These are phyloP conservation scores for Penicillium sp. DNA, from an alignment of 2,329 filamentous ascomycete species.

Conservation along the genomic window DNA sequence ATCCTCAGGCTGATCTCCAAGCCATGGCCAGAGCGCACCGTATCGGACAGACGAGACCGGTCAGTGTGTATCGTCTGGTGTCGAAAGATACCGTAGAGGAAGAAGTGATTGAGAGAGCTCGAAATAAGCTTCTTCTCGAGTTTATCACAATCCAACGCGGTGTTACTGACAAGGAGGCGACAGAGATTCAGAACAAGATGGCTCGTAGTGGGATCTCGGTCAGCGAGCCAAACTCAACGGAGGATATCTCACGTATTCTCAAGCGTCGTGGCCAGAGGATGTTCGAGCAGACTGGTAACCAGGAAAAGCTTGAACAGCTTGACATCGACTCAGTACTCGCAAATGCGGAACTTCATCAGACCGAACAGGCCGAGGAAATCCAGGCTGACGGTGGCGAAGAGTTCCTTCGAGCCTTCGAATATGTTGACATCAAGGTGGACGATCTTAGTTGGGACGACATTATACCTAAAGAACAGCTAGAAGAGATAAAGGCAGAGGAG, in stretches of 20 bases:
- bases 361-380: conserved; percentile 86
- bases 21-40: conserved; percentile 97
- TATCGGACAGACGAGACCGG: conserved; percentile 91
- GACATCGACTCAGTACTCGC: conserved; percentile 96
- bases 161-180: conserved; percentile 85
- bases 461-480: conserved; percentile 86
- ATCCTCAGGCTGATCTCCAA: conserved; percentile 93
- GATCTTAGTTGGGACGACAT: conserved; percentile 97
- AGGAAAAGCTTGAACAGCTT: conserved; percentile 89
- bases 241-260: conserved; percentile 91
- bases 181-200: conserved; percentile 73
- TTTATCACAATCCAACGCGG: conserved; percentile 95
- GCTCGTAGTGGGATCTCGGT: conserved; percentile 53
- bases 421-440: conserved; percentile 90
- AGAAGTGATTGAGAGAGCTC: conserved; percentile 87
- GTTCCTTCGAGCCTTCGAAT: conserved; percentile 80
- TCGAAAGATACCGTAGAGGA: conserved; percentile 98
- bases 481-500: conserved; percentile 83
- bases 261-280: conserved; percentile 97
- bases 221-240: conserved; percentile 77
- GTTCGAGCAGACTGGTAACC: conserved; percentile 95
- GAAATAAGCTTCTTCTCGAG: conserved; percentile 94
- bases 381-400: conserved; percentile 94
- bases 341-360: conserved; percentile 94
- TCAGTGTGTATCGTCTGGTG: conserved; percentile 91